Base-by-base conservation (phyloP, 2,329 filamentous ascomycete genomes). In the Exophiala aquamarina region DNA sequence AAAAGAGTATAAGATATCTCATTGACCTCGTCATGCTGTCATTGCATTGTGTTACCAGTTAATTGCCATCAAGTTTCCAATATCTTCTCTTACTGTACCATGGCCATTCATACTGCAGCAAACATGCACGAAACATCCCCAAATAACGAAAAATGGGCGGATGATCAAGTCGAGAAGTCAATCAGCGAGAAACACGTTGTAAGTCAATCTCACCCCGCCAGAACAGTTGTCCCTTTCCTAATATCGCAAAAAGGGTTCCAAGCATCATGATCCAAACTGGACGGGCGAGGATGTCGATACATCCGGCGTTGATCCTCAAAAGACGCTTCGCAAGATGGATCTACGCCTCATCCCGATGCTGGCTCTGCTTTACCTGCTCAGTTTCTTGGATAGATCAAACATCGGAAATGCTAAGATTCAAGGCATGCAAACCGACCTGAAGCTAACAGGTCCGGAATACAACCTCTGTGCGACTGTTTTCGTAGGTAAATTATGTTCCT, bases 391-490 rank as follows among this genome's bases (percentile, higher is more conserved):
- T 57, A 47, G 59, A 49, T 86, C 40, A 84, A 91, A 91, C 63
- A 88, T 91, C 59, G 83, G 83, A 64, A 91, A 91, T 67, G 87
- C 87, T 15, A 79, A 77, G 36, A 75, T 86, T 35, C 87, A 87
- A 52, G 74, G 77, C 35, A 71, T 91, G 73, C 21, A 60, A 72
- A 9, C 86, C 3, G 58, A 60, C 87, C 44, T 70, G 65, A 39
- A 68, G 19, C 65, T 79, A 1, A 52, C 56, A 3, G 63, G 65
- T 31, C 64, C 72, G 48, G 61, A 73, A 49, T 76, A 74, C 58
- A 70, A 66, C 47, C 58, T 64, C 43, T 63, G 65, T 1, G 62
- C 79, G 4, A 73, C 77, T 3, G 83, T 87, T 59, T 86, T 86
- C 69, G 28, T 21, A 2, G 19, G 28, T 28, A 41, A 20, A 26